These are phyloP conservation scores for Septoria petroselini DNA, from an alignment of 2,329 filamentous ascomycete species.

Conservation along the genomic window DNA sequence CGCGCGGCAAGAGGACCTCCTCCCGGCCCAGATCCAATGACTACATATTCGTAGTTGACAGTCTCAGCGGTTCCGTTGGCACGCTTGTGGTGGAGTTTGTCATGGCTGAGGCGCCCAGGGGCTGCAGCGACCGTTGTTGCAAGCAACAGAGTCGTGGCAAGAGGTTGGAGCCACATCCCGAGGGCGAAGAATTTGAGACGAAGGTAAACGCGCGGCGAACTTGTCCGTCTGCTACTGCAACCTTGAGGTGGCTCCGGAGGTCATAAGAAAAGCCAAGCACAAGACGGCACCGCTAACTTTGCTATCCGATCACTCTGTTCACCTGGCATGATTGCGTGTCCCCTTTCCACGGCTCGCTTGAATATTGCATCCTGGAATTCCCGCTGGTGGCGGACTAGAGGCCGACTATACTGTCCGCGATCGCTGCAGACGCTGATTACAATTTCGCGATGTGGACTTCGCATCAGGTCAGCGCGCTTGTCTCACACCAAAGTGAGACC, in stretches of 20 bases:
- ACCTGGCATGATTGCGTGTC: not conserved
- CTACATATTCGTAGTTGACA: constrained; percentile 57
- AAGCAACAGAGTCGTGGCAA: not conserved
- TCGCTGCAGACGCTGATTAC: not conserved
- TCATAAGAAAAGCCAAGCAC: no score
- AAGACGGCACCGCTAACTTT: no score
- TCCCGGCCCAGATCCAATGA: constrained; percentile 61
- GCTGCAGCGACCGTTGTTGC: not conserved
- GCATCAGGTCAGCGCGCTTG: not conserved
- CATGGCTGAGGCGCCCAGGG: not conserved
- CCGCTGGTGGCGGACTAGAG: not conserved
- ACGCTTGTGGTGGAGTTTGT: not conserved
- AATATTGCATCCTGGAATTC: not conserved
- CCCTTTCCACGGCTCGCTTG: not conserved
- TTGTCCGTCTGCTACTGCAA: not conserved
- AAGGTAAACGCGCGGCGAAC: not conserved
- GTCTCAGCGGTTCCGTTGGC: constrained; percentile 8
- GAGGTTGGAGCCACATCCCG: constrained; percentile 5
- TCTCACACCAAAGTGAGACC: constrained; percentile 7
- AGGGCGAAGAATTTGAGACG: not conserved
- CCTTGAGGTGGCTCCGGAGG: not conserved
- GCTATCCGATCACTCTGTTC: no score
- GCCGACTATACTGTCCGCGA: not conserved
- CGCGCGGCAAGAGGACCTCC: constrained; percentile 59
- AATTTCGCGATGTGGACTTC: not conserved